phyloP scores from a whole-genome alignment of 129 eudicot species.

The Logfia minima region DNA sequence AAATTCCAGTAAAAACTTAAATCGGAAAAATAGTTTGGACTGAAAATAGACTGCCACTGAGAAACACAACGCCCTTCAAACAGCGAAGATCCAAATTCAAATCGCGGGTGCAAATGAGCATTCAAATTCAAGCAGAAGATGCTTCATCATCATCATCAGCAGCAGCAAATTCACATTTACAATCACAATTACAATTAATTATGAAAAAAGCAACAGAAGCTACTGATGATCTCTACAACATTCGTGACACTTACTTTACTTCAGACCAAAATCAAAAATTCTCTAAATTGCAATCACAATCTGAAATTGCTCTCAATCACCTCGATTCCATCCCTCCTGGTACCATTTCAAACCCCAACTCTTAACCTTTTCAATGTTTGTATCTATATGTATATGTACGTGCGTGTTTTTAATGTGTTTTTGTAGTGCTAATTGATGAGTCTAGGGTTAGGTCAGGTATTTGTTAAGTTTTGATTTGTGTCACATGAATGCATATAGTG shows the following conservation, averaged over 20 bases:
- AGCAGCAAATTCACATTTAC: constrained; percentile 26
- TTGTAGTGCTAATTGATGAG: not conserved
- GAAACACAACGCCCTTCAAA: not conserved
- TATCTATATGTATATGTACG: not conserved
- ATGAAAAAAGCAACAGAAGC: constrained; percentile 53
- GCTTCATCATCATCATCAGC: not conserved
- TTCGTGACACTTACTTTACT: constrained; percentile 74
- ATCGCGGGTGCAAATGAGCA: not conserved
- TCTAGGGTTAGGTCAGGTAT: not conserved
- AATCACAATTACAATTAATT: constrained; percentile 32
- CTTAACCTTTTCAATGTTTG: not conserved
- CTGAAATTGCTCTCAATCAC: constrained; percentile 62
- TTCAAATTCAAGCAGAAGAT: not conserved
- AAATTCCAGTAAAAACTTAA: not conserved
- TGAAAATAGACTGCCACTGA: not conserved
- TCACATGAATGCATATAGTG: not conserved
- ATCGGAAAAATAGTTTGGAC: no score
- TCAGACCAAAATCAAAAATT: constrained; percentile 53
- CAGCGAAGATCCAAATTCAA: not conserved
- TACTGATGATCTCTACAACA: constrained; percentile 63
- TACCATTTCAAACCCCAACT: constrained; percentile 22
- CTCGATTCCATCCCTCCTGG: constrained; percentile 90
- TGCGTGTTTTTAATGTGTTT: not conserved
- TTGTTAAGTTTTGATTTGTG: constrained; percentile 2
- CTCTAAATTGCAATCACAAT: constrained; percentile 41